Percentiles rank a stretch among this genome's conserved stretches.
Conservation (phyloP, 345 rosid genomes). For the Arabis hirsuta region DNA sequence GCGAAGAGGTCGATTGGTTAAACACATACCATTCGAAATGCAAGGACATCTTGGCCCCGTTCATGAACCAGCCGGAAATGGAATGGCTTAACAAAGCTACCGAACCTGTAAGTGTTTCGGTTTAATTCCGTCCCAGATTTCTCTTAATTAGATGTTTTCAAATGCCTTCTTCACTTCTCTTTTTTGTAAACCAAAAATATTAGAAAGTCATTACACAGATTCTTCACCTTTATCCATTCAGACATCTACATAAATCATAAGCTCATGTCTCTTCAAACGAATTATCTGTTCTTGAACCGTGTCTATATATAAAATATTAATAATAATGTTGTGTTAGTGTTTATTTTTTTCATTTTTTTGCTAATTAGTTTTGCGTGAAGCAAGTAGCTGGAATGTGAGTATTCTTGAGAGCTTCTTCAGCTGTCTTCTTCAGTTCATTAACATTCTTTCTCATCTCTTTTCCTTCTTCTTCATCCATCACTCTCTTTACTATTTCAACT, state of each 20-base stretch:
- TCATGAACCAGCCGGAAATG: constrained; percentile 67
- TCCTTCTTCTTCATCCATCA: constrained; percentile 54
- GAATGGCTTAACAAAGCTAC: constrained; percentile 94
- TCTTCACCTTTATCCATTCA: constrained; percentile 21
- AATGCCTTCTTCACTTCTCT: constrained; percentile 16
- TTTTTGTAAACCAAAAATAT: constrained; percentile 12
- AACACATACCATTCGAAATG: constrained; percentile 80
- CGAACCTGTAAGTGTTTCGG: constrained; percentile 58
- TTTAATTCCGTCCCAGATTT: not conserved
- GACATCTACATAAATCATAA: constrained; percentile 4
- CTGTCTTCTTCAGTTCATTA: constrained; percentile 46
- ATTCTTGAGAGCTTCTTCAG: constrained; percentile 40
- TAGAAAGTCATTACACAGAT: constrained; percentile 17
- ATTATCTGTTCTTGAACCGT: constrained; percentile 18
- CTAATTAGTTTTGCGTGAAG: constrained; percentile 20
- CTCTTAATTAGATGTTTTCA: constrained; percentile 28
- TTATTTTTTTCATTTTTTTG: not conserved
- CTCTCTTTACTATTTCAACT: constrained; percentile 45
- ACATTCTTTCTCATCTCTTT: constrained; percentile 41
- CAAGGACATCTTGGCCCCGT: constrained; percentile 69
- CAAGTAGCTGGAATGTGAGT: constrained; percentile 13
- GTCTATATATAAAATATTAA: not conserved
- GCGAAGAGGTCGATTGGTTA: constrained; percentile 79
- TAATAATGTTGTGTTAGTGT: not conserved
- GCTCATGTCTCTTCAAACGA: constrained; percentile 18